phyloP scores from a whole-genome alignment of 2,329 filamentous ascomycete species.

The Penicillium sp. region DNA sequence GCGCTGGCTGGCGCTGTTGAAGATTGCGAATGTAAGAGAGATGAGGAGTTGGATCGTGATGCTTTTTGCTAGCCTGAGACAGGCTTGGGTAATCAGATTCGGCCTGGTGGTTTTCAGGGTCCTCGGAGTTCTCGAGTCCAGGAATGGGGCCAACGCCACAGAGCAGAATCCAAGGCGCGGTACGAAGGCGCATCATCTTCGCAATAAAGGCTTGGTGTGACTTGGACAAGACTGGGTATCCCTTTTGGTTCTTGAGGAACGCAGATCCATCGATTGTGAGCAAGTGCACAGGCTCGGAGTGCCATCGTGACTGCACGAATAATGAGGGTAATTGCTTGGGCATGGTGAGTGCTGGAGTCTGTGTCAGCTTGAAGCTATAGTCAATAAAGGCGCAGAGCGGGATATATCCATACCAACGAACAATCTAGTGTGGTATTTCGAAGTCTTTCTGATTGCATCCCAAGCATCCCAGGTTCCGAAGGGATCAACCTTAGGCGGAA shows the following conservation, averaged over 20 bases:
- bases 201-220: slow-evolving; percentile 59
- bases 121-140: slow-evolving; percentile 39
- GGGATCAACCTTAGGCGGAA: slow-evolving; percentile 60
- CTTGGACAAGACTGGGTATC: slow-evolving; percentile 60
- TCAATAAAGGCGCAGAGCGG: background rate
- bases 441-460: slow-evolving; percentile 82
- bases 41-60: slow-evolving; percentile 62
- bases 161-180: slow-evolving; percentile 61
- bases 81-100: slow-evolving; percentile 65
- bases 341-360: slow-evolving; percentile 54
- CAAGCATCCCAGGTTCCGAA: slow-evolving; percentile 91
- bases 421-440: slow-evolving; percentile 79
- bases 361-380: slow-evolving; percentile 15
- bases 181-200: slow-evolving; percentile 58
- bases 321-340: slow-evolving; percentile 60
- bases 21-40: slow-evolving; percentile 82
- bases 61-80: slow-evolving; percentile 60
- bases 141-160: slow-evolving; percentile 59
- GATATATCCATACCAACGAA: slow-evolving; percentile 70
- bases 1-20: slow-evolving; percentile 74
- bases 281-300: slow-evolving; percentile 62
- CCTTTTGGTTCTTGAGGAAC: slow-evolving; percentile 61
- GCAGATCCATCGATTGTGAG: slow-evolving; percentile 54
- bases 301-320: slow-evolving; percentile 61
- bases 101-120: slow-evolving; percentile 17